Evolutionary conservation across 768 basidiomycete genomes (phyloP).

Genomic region (Trametes meyenii): DNA sequence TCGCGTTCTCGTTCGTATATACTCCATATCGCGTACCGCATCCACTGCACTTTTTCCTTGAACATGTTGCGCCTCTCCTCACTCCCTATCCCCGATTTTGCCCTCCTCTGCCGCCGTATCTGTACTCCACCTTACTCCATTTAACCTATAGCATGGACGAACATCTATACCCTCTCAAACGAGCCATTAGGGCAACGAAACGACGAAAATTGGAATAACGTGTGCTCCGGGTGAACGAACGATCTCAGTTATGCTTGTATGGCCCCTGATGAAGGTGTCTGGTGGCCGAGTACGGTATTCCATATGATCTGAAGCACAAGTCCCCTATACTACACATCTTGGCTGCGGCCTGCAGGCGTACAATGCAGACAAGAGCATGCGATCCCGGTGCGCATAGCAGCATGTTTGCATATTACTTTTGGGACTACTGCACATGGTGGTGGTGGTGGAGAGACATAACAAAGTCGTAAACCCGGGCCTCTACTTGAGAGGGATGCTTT

Average conservation of each 20-base stretch:
- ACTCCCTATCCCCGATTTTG: constrained; percentile 9
- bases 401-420: constrained; percentile 47
- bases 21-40: background rate
- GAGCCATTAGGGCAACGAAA: constrained; percentile 24
- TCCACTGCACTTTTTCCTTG: background rate
- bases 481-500: constrained; percentile 96
- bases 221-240: background rate
- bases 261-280: too few relatives aligned
- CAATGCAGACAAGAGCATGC: constrained; percentile 13
- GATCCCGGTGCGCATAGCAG: constrained; percentile 29
- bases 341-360: background rate
- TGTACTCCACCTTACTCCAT: constrained; percentile 30
- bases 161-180: constrained; percentile 27
- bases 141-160: constrained; percentile 29
- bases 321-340: constrained; percentile 12
- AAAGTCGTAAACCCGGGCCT: constrained; percentile 35
- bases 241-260: background rate
- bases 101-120: constrained; percentile 19
- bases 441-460: constrained; percentile 28
- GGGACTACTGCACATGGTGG: constrained; percentile 31
- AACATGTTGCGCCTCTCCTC: background rate
- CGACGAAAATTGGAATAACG: constrained; percentile 19
- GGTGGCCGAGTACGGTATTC: background rate
- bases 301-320: background rate
- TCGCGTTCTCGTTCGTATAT: constrained; percentile 14